Percentiles rank a stretch among this genome's conserved stretches.
Evolutionary conservation across 2,329 filamentous ascomycete species (phyloP).

Genomic region (Neopestalotiopsis rosae): DNA sequence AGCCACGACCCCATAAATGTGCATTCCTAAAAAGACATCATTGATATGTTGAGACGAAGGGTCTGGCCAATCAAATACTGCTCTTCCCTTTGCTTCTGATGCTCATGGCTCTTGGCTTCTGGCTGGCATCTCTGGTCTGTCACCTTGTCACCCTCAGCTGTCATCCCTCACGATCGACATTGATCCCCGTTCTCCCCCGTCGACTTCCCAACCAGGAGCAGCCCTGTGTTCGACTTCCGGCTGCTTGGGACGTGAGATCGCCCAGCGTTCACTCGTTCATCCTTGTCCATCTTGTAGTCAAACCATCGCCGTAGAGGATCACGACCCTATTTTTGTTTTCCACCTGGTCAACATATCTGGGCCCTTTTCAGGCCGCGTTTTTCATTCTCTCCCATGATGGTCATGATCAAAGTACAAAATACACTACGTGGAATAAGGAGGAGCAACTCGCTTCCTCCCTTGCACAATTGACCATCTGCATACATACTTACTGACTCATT

Average conservation of each 20-base stretch:
- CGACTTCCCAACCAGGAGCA: neutral
- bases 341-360: too few relatives aligned
- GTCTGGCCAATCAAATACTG: conserved; percentile 3
- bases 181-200: neutral
- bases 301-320: neutral
- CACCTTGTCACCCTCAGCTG: neutral
- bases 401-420: neutral
- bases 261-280: neutral
- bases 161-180: neutral
- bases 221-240: neutral
- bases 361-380: too few relatives aligned
- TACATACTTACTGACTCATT: neutral
- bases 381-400: neutral
- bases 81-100: neutral
- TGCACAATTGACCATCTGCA: neutral
- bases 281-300: neutral
- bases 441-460: neutral
- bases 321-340: too few relatives aligned
- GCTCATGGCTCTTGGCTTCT: neutral
- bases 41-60: neutral
- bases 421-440: neutral
- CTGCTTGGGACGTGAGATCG: neutral
- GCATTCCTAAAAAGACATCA: conserved; percentile 9
- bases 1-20: conserved; percentile 3
- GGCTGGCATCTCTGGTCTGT: neutral